A percentile compares a stretch with the other conserved stretches of the same genome.
Conservation (phyloP, 2,329 filamentous ascomycete species). For the Fusarium humuli region DNA sequence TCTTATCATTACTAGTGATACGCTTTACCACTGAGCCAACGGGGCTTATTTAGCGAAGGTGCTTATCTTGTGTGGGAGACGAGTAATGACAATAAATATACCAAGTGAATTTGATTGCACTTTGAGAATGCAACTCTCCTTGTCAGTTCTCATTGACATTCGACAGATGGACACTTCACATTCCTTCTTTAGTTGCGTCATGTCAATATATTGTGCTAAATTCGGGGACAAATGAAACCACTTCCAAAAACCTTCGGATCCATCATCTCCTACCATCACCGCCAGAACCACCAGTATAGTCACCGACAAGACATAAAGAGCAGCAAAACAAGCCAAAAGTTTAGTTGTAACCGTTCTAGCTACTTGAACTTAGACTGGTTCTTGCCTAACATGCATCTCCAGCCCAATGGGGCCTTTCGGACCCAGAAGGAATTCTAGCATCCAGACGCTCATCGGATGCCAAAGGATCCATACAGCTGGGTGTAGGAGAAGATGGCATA, state of each 20-base stretch:
- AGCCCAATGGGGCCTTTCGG: not conserved
- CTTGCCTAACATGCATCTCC: not conserved
- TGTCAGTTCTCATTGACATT: not conserved
- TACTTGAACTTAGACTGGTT: too few relatives aligned
- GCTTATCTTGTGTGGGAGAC: fast-evolving
- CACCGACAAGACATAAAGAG: not conserved
- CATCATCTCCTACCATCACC: not conserved
- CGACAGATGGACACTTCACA: not conserved
- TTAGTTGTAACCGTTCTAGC: not conserved
- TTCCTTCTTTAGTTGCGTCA: too few relatives aligned
- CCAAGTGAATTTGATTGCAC: fast-evolving
- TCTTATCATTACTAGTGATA: constrained; percentile 54
- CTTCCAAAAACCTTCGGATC: too few relatives aligned
- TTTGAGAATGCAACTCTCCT: not conserved
- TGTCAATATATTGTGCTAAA: too few relatives aligned
- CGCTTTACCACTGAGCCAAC: constrained; percentile 54
- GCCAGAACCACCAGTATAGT: not conserved
- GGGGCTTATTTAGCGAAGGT: constrained; percentile 25
- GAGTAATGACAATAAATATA: not conserved
- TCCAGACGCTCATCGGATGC: not conserved
- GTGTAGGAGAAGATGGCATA: not conserved
- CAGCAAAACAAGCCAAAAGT: not conserved
- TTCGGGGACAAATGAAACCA: not conserved
- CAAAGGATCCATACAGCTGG: not conserved
- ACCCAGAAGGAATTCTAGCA: not conserved